Base-by-base conservation (phyloP, 306 rosid species). In the Myrica gale region DNA sequence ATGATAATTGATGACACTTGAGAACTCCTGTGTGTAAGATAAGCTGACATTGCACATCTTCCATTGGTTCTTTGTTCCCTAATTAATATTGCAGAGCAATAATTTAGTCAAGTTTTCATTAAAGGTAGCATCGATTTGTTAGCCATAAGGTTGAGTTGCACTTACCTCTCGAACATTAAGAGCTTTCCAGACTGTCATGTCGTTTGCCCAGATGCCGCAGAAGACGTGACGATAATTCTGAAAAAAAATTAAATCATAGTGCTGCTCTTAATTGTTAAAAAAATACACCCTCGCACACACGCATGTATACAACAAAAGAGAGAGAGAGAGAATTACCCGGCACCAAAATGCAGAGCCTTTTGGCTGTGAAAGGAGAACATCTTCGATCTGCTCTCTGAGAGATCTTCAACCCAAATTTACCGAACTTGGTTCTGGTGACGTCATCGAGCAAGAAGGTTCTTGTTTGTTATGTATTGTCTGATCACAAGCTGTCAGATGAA, bases 371-470 rank as follows among this genome's bases (percentile, higher is more conserved):
- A 71, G 75, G 63, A 71, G 75, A 52, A 71, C 62, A 23, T 52
- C 62, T 51, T 13, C 7, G 46, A 48, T 12, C 61, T 52, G 47
- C 23, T 71, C 61, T 71, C 75, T 71, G 37, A 71, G 44, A 9
- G 75, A 71, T 71, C 75, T 16, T 17, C 75, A 19, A 16, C 52
- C 63, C 15, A 9, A 1, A 46, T 21, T 12, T 57, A 21, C 9
- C 7, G 61, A 48, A 17, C 51, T 71, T 26, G 46, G 61, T 37
- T 52, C 21, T 17, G 0, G 20, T 13, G 75, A 71, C 52, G 75
- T 71, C 75, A 71, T 71, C 7, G 75, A 71, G 56, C 75, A 71
- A 13, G 75, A 71, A 15, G 63, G 75, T 71, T 71, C 75, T 12
- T n/a, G n/a, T n/a, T n/a, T n/a, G n/a, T n/a, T n/a, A n/a, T n/a